These are phyloP conservation scores for Apiospora koreana DNA, from an alignment of 2,329 filamentous ascomycete genomes.

Conservation along the genomic window DNA sequence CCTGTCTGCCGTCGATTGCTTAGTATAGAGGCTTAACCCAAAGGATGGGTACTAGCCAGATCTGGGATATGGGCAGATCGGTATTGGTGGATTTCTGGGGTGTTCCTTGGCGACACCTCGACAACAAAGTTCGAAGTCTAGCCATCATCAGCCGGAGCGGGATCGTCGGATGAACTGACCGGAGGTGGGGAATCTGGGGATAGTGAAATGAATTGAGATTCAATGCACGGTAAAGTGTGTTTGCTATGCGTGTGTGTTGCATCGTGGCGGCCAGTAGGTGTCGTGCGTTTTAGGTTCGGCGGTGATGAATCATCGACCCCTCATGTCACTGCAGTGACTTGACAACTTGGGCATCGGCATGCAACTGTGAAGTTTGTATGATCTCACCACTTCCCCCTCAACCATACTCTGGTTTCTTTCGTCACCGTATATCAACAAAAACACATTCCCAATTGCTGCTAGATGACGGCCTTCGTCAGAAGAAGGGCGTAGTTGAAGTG, in stretches of 20 bases:
- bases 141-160: not conserved
- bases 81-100: not conserved
- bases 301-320: slow-evolving; percentile 15
- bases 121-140: not conserved
- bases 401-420: not conserved
- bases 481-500: not conserved
- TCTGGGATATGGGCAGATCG: not conserved
- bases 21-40: not conserved
- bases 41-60: not conserved
- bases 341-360: not conserved
- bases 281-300: slow-evolving; percentile 1
- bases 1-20: not conserved
- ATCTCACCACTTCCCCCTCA: not conserved
- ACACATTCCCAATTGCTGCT: not conserved
- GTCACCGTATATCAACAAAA: not conserved
- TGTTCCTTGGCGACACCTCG: not conserved
- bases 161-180: not conserved
- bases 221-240: not conserved
- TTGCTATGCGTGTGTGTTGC: not conserved
- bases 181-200: not conserved
- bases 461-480: not conserved
- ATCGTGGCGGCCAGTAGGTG: not conserved
- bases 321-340: slow-evolving; percentile 1
- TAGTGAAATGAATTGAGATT: not conserved
- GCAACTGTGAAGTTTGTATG: slow-evolving; percentile 5